Evolutionary conservation across 192 early-diverging fungal genomes (phyloP), one percentile per base, ranked within the genome.

Genomic region (Powellomyces hirtus): DNA sequence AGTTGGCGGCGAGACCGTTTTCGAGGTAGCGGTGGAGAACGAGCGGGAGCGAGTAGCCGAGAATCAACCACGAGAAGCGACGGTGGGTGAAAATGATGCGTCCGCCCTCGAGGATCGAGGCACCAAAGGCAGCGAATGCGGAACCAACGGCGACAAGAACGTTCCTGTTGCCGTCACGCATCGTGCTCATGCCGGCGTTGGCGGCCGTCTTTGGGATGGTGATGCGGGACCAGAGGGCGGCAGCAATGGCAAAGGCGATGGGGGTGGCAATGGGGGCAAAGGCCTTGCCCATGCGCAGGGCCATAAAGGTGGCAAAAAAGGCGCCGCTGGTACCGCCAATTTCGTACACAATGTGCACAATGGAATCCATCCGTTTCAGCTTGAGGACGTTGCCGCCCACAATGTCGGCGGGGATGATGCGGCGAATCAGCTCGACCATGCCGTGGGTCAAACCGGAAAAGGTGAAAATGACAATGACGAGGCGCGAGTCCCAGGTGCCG

Each of bases 11-110:
- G 18, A 86, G 40, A 11, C 66, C 68, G 52, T 75, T 75, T 59
- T 86, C 84, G 72, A 86, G 77, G 71, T 82, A 84, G 20, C 83
- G 80, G 57, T 85, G 83, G n/a, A 76, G 75, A 60, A 81, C 75
- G 24, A 86, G 74, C 26, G 82, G 74, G 30, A 86, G 51, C 2
- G 81, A 72, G 73, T 86, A 86, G 56, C 77, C 84, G n/a, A 83
- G 79, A 16, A 86, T 73, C 37, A 86, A 60, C 84, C 84, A 85
- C 36, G 80, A 67, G 59, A 86, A 79, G 63, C 65, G 64, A 55
- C 84, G 84, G 44, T 74, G 53, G 34, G 75, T 79, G 68, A 77
- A 84, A 66, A 85, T 64, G 55, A 86, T 78, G 26, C 71, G 50
- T 31, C 36, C 72, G 22, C 84, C 84, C 26, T 62, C 58, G 59